These are phyloP conservation scores for Juncus effusus DNA, from an alignment of 176 grass and related monocot genomes.

Conservation along the genomic window DNA sequence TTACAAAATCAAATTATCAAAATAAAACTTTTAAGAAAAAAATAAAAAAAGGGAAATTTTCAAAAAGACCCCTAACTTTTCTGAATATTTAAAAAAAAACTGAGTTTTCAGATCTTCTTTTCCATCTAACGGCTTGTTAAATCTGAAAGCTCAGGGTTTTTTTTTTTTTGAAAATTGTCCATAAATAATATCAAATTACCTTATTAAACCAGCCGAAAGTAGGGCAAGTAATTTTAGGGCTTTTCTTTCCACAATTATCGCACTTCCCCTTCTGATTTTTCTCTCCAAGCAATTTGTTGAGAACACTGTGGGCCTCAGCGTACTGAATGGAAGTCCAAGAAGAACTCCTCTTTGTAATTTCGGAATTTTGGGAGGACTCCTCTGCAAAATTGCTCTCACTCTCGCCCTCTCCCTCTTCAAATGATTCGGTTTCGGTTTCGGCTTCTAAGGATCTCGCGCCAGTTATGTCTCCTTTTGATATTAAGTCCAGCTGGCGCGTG, in stretches of 20 bases:
- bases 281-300: no score
- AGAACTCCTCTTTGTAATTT: slow-evolving; percentile 27
- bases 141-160: no score
- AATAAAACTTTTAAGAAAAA: slow-evolving; percentile 3
- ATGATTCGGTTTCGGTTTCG: background rate
- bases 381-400: slow-evolving; percentile 28
- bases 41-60: background rate
- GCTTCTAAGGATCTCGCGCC: slow-evolving; percentile 57
- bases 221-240: slow-evolving; percentile 54
- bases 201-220: slow-evolving; percentile 76
- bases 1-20: slow-evolving; percentile 14
- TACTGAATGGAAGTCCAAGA: slow-evolving; percentile 77
- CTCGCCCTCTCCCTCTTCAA: slow-evolving; percentile 28
- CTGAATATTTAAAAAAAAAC: no score
- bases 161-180: no score
- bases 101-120: no score
- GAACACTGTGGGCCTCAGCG: slow-evolving; percentile 45
- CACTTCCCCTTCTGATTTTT: slow-evolving; percentile 50
- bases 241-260: slow-evolving; percentile 48
- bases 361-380: slow-evolving; percentile 28
- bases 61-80: no score
- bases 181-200: slow-evolving; percentile 36
- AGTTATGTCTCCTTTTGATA: slow-evolving; percentile 62
- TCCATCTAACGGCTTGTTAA: no score
- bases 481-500: slow-evolving; percentile 44